A percentile compares a stretch with the other conserved stretches of the same genome.
phyloP scores from a whole-genome alignment of 768 basidiomycete genomes.

The Lactarius vividus region DNA sequence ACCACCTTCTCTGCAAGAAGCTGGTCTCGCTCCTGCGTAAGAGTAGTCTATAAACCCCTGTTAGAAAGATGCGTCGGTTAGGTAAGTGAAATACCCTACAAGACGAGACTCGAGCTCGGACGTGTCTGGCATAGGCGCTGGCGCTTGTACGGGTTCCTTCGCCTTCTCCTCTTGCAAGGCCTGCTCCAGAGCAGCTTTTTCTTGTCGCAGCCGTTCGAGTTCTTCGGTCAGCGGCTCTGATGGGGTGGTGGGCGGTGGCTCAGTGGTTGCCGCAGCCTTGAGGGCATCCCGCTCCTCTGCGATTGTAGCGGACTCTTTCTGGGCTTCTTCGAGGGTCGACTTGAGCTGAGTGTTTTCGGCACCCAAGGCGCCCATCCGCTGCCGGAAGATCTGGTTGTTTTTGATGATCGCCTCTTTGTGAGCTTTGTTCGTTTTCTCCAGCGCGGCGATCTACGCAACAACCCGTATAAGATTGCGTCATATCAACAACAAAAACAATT shows the following conservation, averaged over 20 bases:
- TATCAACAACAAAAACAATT: neutral
- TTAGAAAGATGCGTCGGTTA: neutral
- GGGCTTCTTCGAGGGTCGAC: constrained; percentile 26
- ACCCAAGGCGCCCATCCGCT: constrained; percentile 22
- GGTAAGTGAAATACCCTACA: constrained; percentile 32
- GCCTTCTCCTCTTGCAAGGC: constrained; percentile 40
- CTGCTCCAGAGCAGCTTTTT: constrained; percentile 41
- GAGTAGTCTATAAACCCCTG: constrained; percentile 40
- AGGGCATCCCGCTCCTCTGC: constrained; percentile 32
- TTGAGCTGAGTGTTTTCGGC: constrained; percentile 24
- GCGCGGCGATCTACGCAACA: constrained; percentile 22
- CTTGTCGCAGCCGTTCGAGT: constrained; percentile 35
- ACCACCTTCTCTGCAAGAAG: constrained; percentile 59
- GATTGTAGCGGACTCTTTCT: constrained; percentile 29
- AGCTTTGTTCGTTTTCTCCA: constrained; percentile 23
- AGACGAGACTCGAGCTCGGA: constrained; percentile 32
- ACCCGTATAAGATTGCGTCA: constrained; percentile 4
- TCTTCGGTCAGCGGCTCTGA: constrained; percentile 27
- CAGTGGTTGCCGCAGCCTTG: constrained; percentile 37
- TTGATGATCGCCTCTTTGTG: constrained; percentile 22
- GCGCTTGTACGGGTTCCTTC: constrained; percentile 16
- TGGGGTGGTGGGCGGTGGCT: neutral
- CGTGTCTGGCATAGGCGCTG: constrained; percentile 22
- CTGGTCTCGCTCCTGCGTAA: constrained; percentile 59
- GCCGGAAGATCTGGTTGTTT: constrained; percentile 26